Evolutionary conservation across 768 basidiomycete species (phyloP).

Genomic region (Xerocomellus intermedius): DNA sequence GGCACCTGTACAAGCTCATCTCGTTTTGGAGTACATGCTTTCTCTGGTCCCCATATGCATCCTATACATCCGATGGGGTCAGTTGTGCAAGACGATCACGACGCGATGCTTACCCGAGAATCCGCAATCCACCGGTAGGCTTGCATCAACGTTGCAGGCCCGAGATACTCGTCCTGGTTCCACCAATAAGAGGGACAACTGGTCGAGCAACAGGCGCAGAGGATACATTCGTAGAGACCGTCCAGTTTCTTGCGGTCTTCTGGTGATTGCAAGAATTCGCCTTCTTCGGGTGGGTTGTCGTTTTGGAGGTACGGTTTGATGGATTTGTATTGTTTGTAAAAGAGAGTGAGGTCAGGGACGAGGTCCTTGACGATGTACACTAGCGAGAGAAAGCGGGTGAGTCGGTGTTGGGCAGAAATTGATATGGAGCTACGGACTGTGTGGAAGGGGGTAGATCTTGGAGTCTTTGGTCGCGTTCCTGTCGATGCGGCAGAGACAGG

Average conservation of each 20-base stretch:
- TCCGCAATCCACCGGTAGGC: conserved; percentile 99
- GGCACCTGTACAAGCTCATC: conserved; percentile 95
- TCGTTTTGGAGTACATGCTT: conserved; percentile 95
- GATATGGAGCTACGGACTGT: conserved; percentile 67
- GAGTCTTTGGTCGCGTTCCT: conserved; percentile 63
- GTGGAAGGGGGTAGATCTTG: conserved; percentile 97
- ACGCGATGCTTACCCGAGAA: conserved; percentile 62
- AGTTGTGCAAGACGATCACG: background rate
- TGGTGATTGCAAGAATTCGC: conserved; percentile 85
- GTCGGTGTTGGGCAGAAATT: background rate
- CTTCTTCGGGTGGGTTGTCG: conserved; percentile 80
- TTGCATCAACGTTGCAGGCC: conserved; percentile 95
- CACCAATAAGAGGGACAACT: conserved; percentile 99
- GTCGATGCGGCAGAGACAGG: conserved; percentile 95
- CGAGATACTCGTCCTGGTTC: conserved; percentile 99
- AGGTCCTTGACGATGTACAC: conserved; percentile 99
- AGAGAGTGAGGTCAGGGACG: conserved; percentile 85
- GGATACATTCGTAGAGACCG: conserved; percentile 96
- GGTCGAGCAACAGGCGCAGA: conserved; percentile 97
- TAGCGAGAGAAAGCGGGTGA: conserved; percentile 27
- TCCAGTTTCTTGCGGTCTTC: conserved; percentile 95
- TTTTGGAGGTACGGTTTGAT: conserved; percentile 97
- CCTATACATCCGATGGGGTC: conserved; percentile 41
- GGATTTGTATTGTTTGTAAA: conserved; percentile 99
- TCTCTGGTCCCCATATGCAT: conserved; percentile 72